Conservation (phyloP, 2,329 filamentous ascomycete genomes). For the Chaetomium sp. region DNA sequence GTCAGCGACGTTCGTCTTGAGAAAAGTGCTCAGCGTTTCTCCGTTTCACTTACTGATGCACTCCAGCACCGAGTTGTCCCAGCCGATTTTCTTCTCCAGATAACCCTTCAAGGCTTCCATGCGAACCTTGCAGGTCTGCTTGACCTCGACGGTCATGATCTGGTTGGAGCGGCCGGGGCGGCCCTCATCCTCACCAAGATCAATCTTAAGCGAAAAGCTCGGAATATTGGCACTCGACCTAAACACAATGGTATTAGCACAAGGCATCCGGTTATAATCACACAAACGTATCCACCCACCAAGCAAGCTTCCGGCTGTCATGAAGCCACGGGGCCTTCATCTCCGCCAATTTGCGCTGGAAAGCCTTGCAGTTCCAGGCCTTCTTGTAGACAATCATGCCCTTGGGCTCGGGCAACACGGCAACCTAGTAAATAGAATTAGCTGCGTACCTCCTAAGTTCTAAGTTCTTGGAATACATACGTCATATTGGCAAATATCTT, state of each 20-base stretch:
- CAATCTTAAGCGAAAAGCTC: slow-evolving; percentile 51
- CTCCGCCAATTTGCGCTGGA: slow-evolving; percentile 49
- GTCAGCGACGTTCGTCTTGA: not conserved
- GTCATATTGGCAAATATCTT: slow-evolving; percentile 75
- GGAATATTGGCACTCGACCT: slow-evolving; percentile 36
- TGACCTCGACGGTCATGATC: slow-evolving; percentile 55
- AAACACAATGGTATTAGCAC: not conserved
- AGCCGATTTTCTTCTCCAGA: slow-evolving; percentile 51
- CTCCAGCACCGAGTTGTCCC: slow-evolving; percentile 64
- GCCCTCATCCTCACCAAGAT: slow-evolving; percentile 62
- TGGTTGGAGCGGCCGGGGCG: slow-evolving; percentile 34
- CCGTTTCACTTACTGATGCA: slow-evolving; percentile 56
- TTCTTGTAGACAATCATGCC: slow-evolving; percentile 60
- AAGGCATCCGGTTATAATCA: too few relatives aligned
- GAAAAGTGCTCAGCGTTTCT: not conserved
- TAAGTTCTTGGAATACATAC: slow-evolving; percentile 43
- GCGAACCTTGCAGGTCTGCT: slow-evolving; percentile 60
- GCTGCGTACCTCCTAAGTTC: not conserved
- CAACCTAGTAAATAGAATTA: slow-evolving; percentile 44
- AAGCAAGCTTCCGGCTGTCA: slow-evolving; percentile 80
- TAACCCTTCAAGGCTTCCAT: slow-evolving; percentile 62
- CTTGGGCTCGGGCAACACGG: slow-evolving; percentile 59
- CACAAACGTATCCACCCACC: slow-evolving; percentile 37
- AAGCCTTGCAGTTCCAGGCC: slow-evolving; percentile 61
- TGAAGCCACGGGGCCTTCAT: slow-evolving; percentile 57